Evolutionary conservation across 2,329 filamentous ascomycete genomes (phyloP), one percentile per base, ranked within the genome.

Genomic region (Trichoderma brevicompactum): DNA sequence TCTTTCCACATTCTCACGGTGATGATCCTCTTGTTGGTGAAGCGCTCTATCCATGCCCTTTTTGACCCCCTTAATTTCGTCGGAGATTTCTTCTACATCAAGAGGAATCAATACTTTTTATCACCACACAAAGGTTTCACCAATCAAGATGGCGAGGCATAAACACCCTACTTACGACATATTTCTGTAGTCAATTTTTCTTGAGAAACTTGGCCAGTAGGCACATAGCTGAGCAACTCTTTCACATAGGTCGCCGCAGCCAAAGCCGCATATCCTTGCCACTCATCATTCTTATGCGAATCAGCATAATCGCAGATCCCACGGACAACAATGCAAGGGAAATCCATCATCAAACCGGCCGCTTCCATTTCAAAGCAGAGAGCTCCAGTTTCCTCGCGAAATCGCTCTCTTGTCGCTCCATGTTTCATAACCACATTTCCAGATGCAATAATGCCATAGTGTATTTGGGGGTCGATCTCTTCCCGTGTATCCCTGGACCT

Each of bases 221-320:
- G 52, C 1, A 54, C 36, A 10, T 54, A 54, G 5, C 32, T n/a
- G 0, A 54, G 19, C 19, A 54, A 10, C 5, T 54, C 52, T n/a
- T 54, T 54, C 3, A 17, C 36, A 54, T 54, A 54, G 1, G 52
- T 13, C 23, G 52, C 52, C 52, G 52, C 52, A 1, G 52, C 36
- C 36, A 54, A 54, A 2, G 52, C 52, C 40, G 52, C 52, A 8
- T 6, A 54, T 4, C 36, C 52, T 40, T 54, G 52, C 52, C 52
- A 54, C 13, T 1, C 1, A 0, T 54, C 4, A 7, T 54, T 41
- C 1, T 54, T 54, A n/a, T 54, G 52, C 0, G 52, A 54, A 15
- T 54, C 52, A 19, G 36, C 52, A 19, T 54, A 54, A 28, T 54
- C 52, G 1, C 52, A 28, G 7, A 54, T 41, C 1, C 52, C 52